Evolutionary conservation across 1,139 yeast species (phyloP).

Genomic region (Suhomyces anneliseae): DNA sequence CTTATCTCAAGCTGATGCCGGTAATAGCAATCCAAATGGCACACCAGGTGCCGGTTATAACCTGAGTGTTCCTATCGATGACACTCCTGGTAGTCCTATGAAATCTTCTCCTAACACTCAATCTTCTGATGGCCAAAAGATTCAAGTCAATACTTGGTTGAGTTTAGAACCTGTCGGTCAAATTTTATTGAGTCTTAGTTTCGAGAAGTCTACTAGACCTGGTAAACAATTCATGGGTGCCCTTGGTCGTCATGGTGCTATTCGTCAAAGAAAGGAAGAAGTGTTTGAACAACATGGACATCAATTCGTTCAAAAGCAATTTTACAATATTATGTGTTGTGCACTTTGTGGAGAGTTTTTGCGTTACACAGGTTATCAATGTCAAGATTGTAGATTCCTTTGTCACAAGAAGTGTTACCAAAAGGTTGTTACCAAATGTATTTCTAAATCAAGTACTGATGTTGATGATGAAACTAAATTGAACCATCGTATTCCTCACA

Average conservation of each 20-base stretch:
- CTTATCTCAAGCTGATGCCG: constrained; percentile 27
- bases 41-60: neutral
- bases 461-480: constrained; percentile 86
- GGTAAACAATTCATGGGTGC: constrained; percentile 64
- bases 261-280: constrained; percentile 91
- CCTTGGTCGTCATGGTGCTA: constrained; percentile 97
- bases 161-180: constrained; percentile 94
- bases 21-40: constrained; percentile 13
- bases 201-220: constrained; percentile 63
- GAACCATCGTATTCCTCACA: constrained; percentile 94
- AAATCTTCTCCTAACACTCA: constrained; percentile 5
- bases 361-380: constrained; percentile 91
- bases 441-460: constrained; percentile 86
- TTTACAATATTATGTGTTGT: constrained; percentile 94
- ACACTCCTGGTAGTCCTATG: constrained; percentile 3
- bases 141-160: constrained; percentile 77
- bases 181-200: constrained; percentile 72
- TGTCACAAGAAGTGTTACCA: constrained; percentile 95
- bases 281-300: constrained; percentile 96
- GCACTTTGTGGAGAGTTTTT: constrained; percentile 95
- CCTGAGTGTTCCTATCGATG: neutral
- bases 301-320: constrained; percentile 92
- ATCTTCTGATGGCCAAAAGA: constrained; percentile 21
- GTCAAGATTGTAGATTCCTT: constrained; percentile 91
- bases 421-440: constrained; percentile 93